Percentiles rank a stretch among this genome's conserved stretches.
Conservation (phyloP, 176 grass and related monocot genomes). For the Aegilops longissima region DNA sequence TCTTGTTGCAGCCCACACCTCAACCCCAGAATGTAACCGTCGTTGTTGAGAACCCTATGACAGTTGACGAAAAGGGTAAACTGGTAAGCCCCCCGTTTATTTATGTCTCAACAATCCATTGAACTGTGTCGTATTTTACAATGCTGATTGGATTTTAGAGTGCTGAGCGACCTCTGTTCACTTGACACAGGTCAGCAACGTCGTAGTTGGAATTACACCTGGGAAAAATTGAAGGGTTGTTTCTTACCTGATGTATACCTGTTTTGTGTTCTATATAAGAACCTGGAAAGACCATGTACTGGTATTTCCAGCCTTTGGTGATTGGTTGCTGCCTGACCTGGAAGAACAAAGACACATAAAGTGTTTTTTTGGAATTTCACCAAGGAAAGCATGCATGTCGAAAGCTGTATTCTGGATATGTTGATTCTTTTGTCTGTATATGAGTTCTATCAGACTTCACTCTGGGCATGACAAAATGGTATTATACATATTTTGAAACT, state of each 20-base stretch:
- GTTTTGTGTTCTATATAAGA: slow-evolving; percentile 26
- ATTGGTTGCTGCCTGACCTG: slow-evolving; percentile 14
- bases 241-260: background rate
- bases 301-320: background rate
- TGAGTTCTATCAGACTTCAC: slow-evolving; percentile 6
- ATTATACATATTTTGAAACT: background rate
- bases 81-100: slow-evolving; percentile 52
- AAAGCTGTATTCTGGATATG: slow-evolving; percentile 25
- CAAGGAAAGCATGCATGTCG: slow-evolving; percentile 7
- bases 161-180: background rate
- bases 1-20: slow-evolving; percentile 54
- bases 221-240: slow-evolving; percentile 58
- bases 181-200: slow-evolving; percentile 75
- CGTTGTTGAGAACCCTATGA: slow-evolving; percentile 95
- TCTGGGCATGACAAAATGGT: background rate
- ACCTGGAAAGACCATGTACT: slow-evolving; percentile 16
- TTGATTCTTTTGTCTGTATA: slow-evolving; percentile 44
- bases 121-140: background rate
- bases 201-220: slow-evolving; percentile 84
- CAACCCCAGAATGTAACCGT: slow-evolving; percentile 73
- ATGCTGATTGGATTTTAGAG: background rate
- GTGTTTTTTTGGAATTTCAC: slow-evolving; percentile 9
- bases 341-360: slow-evolving; percentile 18
- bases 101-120: background rate
- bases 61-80: slow-evolving; percentile 88